phyloP scores from a whole-genome alignment of 192 early-diverging fungal species.

The Allomyces macrogynus region DNA sequence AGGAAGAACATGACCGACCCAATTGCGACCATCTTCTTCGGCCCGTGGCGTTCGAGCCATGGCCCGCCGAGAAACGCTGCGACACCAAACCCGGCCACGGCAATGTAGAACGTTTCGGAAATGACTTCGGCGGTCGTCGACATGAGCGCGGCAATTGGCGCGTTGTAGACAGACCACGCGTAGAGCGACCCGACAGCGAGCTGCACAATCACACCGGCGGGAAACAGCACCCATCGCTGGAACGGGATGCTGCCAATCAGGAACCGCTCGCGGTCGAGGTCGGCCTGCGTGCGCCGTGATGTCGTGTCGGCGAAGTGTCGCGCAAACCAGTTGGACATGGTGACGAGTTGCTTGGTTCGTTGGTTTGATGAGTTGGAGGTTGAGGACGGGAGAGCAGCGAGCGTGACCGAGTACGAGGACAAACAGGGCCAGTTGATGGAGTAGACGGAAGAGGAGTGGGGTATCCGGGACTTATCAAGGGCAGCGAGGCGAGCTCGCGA shows the following conservation, averaged over 20 bases:
- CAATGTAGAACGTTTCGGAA: slow-evolving; percentile 39
- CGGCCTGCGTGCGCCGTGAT: slow-evolving; percentile 8
- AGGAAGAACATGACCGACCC: slow-evolving; percentile 25
- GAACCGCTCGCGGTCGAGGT: slow-evolving; percentile 9
- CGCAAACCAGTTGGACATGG: no score
- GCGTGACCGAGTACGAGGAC: no score
- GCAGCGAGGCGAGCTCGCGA: no score
- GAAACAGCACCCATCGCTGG: slow-evolving; percentile 31
- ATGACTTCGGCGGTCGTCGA: slow-evolving; percentile 16
- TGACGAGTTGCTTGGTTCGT: no score
- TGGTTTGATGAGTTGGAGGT: no score
- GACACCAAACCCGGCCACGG: slow-evolving; percentile 30
- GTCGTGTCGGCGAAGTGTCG: slow-evolving; percentile 13
- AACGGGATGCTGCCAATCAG: slow-evolving; percentile 21
- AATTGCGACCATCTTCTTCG: slow-evolving; percentile 22
- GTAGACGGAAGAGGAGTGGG: no score
- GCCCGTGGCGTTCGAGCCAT: slow-evolving; percentile 35
- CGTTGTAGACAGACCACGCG: slow-evolving; percentile 44
- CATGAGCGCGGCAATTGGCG: slow-evolving; percentile 27
- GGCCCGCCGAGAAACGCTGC: slow-evolving; percentile 34
- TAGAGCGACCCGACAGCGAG: slow-evolving; percentile 42
- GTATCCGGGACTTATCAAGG: no score
- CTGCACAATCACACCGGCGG: slow-evolving; percentile 36
- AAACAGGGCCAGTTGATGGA: no score
- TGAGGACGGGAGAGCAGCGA: no score